Base-by-base conservation (phyloP, 345 rosid genomes). In the Noccaea caerulescens region DNA sequence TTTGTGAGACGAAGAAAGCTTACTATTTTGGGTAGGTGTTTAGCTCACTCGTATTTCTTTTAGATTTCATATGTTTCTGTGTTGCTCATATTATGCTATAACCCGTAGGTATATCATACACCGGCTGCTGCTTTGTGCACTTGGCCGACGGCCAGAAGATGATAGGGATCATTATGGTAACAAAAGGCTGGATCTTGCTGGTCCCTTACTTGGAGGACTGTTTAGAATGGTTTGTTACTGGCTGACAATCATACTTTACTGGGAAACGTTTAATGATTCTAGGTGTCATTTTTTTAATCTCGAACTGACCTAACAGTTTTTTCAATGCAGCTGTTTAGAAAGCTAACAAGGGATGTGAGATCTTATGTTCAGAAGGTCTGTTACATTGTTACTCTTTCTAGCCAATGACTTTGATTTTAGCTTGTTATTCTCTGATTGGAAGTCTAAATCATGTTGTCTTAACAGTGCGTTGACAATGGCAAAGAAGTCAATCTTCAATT, bases 151-250 rank as follows among this genome's bases (percentile, higher is more conserved):
- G 80, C 85, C 97, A 60, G 99, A 94, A 77, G 97, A 94, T 81
- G 99, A 94, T 61, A 86, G 99, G 66, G 99, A 94, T 82, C 99
- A 94, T 72, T 94, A 94, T 79, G 99, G 99, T 66, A 91, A 94
- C 84, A 94, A 94, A 78, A 89, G 99, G 84, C 97, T 94, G 58
- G 99, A 93, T 79, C 99, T 94, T 79, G 99, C 99, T 62, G 99
- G 99, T 64, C 99, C 99, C 33, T 80, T 94, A 71, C 95, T 94
- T 66, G 99, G 99, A 43, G 99, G 97, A 72, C 85, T 94, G 36
- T 94, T 94, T 71, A 83, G 99, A 84, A 89, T 88, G 97, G 99
- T 94, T 45, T 72, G 88, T 76, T 62, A 12, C 33, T 10, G 36
- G 10, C 55, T 44, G 23, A 43, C 11, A 66, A 7, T 73, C 59